Evolutionary conservation across 1,284 basidiomycete species (phyloP), one percentile per base, ranked within the genome.

Genomic region (Gomphus sp.): DNA sequence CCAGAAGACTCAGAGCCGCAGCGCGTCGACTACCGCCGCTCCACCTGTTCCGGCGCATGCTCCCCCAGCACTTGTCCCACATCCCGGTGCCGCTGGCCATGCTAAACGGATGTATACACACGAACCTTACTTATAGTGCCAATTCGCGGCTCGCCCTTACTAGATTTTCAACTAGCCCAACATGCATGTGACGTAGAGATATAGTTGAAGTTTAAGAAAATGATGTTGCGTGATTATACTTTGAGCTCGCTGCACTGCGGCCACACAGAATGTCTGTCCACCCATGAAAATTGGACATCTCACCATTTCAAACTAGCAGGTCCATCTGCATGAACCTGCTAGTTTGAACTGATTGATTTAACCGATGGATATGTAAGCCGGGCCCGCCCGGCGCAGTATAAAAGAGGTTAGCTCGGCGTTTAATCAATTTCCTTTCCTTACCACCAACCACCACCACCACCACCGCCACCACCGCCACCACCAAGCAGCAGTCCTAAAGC

Each of bases 141-240:
- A 90, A 72, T 81, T 84, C 62, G 85, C 87, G 58, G 87, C 88
- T 60, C 77, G 82, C 36, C 84, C 77, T 41, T 87, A 84, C 69
- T 83, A 75, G 48, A 52, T 55, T 37, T 31, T 48, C 16, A 34
- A 25, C 28, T 22, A 55, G 9, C 39, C 16, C 39, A 8, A 41
- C 28, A 22, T 22, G 28, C 28, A 34, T 47, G 12, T 55, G 25
- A 31, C 18, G 25, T 50, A n/a, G 49, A 31, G 28, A 50, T 50
- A 31, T 50, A 50, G 28, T 50, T 25, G 52, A 53, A 37, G 36
- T 37, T 16, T 25, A 43, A 39, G 52, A 39, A 43, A 12, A 18
- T 34, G 25, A 53, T 39, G 36, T 22, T 34, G 50, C 7, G 4
- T n/a, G n/a, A 10, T 16, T 52, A 39, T 6, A 52, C 11, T 34